Base-by-base conservation (phyloP, 371 early-diverging fungal species). In the Chytridiales sp. region DNA sequence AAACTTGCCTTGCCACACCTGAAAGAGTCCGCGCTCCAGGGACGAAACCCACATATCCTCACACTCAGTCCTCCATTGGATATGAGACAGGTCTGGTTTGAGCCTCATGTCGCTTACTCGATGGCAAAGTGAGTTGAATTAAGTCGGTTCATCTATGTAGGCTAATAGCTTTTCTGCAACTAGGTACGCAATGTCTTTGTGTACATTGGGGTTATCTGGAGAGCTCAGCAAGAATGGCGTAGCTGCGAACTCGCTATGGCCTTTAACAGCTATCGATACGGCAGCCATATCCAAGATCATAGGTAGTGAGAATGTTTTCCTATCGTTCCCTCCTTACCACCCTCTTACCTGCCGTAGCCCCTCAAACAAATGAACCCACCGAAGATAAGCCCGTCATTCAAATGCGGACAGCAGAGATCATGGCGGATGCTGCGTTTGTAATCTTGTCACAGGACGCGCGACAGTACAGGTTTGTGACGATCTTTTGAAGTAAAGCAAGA, bases 161-260 rank as follows among this genome's bases (percentile, higher is more conserved):
- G 27, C 26, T 32, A 15, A 4, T 39, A 39, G 15, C 8, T 27
- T 15, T 62, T 60, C 15, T 17, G 51, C 48, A 32, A 39, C 52
- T 1, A 73, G 60, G 62, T 77, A 71, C 61, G 51, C 82, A 66
- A 91, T 91, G 91, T 79, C 81, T 13, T 73, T 91, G 77, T 80
- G 77, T 35, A 85, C 85, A 1, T 64, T 89, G 32, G 92, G 92
- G 29, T 73, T 87, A 75, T 66, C 87, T 11, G 89, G 76, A 13
- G 92, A 92, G 72, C 73, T 91, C 27, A 63, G 71, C 9, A 46
- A 65, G 27, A 59, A 84, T 59, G 85, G 87, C 29, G 77, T 92
- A 40, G 92, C 85, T 0, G 90, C 86, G 43, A 92, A 92, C 42
- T 83, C 87, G 0, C 77, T 92, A 34, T 92, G 92, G 92, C 92